phyloP scores from a whole-genome alignment of 2,329 filamentous ascomycete genomes.

The Raffaelea ambrosiae region DNA sequence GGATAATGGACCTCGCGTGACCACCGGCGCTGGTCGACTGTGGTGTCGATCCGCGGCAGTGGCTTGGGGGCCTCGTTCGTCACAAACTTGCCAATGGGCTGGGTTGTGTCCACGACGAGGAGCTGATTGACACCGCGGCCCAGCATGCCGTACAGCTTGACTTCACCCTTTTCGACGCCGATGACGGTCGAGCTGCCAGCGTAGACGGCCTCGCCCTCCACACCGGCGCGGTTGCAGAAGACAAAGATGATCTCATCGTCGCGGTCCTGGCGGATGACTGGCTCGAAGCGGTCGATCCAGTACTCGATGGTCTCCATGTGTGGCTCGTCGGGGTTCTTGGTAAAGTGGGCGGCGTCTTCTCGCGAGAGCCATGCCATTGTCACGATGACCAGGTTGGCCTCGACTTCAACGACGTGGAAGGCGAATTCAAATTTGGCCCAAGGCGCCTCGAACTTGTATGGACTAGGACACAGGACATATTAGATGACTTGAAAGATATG shows the following conservation, averaged over 20 bases:
- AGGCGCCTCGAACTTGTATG: conserved; percentile 41
- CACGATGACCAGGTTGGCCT: conserved; percentile 57
- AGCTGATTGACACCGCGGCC: conserved; percentile 63
- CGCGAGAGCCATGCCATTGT: conserved; percentile 72
- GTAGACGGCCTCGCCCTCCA: conserved; percentile 58
- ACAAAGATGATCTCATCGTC: conserved; percentile 58
- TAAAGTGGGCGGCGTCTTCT: conserved; percentile 39
- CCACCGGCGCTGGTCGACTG: too few species aligned
- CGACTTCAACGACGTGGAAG: conserved; percentile 45
- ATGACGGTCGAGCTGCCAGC: conserved; percentile 67
- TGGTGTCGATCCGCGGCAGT: too few species aligned
- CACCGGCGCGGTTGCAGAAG: conserved; percentile 62
- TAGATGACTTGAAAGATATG: too few species aligned
- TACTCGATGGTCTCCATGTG: conserved; percentile 68
- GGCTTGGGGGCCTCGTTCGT: too few species aligned
- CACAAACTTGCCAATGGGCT: too few species aligned
- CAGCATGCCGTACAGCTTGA: conserved; percentile 60
- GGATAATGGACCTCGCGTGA: too few species aligned
- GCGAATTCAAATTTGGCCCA: conserved; percentile 43
- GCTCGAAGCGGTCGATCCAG: conserved; percentile 65
- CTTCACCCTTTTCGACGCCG: conserved; percentile 54
- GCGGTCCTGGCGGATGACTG: conserved; percentile 43
- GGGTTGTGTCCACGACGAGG: conserved; percentile 55
- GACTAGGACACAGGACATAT: conserved; percentile 25
- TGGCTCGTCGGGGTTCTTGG: conserved; percentile 43